Conservation (phyloP, 1,284 basidiomycete species). For the Microbotryum lychnidis-dioicae region DNA sequence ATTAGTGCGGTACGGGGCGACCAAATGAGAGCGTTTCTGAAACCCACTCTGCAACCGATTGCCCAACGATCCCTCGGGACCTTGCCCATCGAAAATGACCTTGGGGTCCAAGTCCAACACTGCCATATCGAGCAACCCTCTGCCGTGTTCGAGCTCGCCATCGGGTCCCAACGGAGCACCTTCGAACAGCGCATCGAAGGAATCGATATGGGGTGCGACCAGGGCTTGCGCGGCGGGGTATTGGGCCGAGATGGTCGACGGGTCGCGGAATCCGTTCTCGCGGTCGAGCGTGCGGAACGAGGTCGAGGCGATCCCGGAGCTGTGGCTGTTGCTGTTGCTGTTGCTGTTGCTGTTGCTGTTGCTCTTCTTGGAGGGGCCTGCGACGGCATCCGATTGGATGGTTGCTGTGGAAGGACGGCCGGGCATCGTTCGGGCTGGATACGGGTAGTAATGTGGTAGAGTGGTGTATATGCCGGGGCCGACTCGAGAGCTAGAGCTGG, state of each 20-base stretch:
- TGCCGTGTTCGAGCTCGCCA: constrained; percentile 42
- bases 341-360: too few species aligned
- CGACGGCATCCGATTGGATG: constrained; percentile 4
- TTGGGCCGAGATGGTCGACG: constrained; percentile 59
- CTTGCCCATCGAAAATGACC: constrained; percentile 76
- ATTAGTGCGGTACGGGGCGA: too few species aligned
- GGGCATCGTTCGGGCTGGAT: constrained; percentile 9
- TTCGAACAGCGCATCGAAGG: constrained; percentile 92
- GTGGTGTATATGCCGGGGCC: too few species aligned
- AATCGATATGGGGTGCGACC: constrained; percentile 86
- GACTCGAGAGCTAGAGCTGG: too few species aligned
- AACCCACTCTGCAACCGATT: constrained; percentile 41
- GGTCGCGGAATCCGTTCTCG: constrained; percentile 72
- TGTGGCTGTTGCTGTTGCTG: too few species aligned
- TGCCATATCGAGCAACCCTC: constrained; percentile 70
- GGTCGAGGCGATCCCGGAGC: constrained; percentile 12
- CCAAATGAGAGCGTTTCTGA: too few species aligned
- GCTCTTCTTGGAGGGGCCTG: constrained; percentile 17
- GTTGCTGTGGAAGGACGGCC: constrained; percentile 6
- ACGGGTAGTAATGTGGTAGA: too few species aligned
- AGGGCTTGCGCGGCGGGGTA: constrained; percentile 86
- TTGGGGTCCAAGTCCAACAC: constrained; percentile 79
- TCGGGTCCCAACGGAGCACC: constrained; percentile 56
- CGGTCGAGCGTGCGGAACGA: constrained; percentile 74
- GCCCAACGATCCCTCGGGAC: constrained; percentile 34